Conservation (phyloP, 768 basidiomycete genomes). For the Russula brevipes region DNA sequence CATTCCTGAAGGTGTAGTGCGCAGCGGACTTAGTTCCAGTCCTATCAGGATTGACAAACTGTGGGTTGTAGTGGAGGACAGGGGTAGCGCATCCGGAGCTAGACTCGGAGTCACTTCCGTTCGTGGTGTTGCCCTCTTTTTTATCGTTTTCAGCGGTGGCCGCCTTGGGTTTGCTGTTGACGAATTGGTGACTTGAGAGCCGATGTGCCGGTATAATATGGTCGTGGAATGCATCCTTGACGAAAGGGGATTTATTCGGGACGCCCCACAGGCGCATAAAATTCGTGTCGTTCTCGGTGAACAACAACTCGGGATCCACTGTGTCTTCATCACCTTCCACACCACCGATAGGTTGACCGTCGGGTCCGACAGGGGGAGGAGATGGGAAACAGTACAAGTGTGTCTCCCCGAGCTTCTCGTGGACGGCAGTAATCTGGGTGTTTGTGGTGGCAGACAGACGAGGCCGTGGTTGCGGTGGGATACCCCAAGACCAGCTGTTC, state of each 20-base stretch:
- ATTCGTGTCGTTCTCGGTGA: constrained; percentile 98
- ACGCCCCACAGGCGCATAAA: constrained; percentile 87
- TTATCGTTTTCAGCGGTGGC: constrained; percentile 4
- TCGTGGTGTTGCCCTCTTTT: constrained; percentile 6
- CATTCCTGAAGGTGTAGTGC: constrained; percentile 81
- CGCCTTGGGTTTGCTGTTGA: constrained; percentile 21
- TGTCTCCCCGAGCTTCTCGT: constrained; percentile 68
- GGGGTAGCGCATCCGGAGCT: constrained; percentile 39
- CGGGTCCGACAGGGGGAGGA: constrained; percentile 80
- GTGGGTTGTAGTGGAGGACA: constrained; percentile 41
- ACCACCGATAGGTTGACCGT: constrained; percentile 48
- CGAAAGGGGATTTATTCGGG: constrained; percentile 72
- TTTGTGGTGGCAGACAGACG: constrained; percentile 51
- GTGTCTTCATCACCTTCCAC: constrained; percentile 61
- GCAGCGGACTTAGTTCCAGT: constrained; percentile 90
- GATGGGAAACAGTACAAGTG: constrained; percentile 87
- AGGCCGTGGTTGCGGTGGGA: constrained; percentile 62
- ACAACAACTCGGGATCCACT: constrained; percentile 79
- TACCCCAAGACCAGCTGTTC: constrained; percentile 96
- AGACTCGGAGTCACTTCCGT: constrained; percentile 32
- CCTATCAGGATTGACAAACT: constrained; percentile 81
- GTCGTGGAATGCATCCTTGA: constrained; percentile 98
- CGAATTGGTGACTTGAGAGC: constrained; percentile 38
- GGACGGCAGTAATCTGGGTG: constrained; percentile 63
- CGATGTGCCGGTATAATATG: constrained; percentile 89